A percentile compares a stretch with the other conserved stretches of the same genome.
Conservation (phyloP, 2,329 filamentous ascomycete genomes). For the Calonectria fujianensis region DNA sequence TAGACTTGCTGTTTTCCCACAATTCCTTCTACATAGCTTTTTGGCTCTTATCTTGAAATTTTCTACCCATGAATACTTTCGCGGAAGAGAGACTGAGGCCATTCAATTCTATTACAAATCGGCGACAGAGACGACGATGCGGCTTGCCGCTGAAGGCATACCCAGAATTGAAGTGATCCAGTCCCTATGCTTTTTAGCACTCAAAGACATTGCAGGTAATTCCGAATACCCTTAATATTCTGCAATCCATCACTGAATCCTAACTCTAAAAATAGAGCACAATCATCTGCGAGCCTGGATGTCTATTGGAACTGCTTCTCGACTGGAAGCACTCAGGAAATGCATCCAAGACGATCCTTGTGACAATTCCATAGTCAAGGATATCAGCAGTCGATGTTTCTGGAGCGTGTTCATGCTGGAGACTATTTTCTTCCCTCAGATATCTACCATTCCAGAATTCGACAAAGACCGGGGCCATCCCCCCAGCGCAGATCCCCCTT, state of each 20-base stretch:
- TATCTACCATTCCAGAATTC: slow-evolving; percentile 5
- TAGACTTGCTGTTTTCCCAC: slow-evolving; percentile 1
- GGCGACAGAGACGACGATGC: background rate
- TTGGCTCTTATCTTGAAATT: slow-evolving; percentile 1
- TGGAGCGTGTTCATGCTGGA: slow-evolving; percentile 15
- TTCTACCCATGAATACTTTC: slow-evolving; percentile 15
- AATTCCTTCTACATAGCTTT: slow-evolving; percentile 12
- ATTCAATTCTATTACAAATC: slow-evolving; percentile 18
- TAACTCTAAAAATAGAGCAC: background rate
- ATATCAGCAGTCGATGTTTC: slow-evolving; percentile 11
- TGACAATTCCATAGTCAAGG: background rate
- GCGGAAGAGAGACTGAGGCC: background rate
- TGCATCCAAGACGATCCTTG: slow-evolving; percentile 3
- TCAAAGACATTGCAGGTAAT: slow-evolving; percentile 16
- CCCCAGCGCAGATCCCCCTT: background rate
- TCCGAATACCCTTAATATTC: background rate
- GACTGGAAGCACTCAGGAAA: slow-evolving; percentile 14
- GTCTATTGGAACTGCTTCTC: slow-evolving; percentile 11
- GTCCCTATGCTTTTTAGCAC: slow-evolving; percentile 11
- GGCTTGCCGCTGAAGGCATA: slow-evolving; percentile 13
- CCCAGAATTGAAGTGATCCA: slow-evolving; percentile 9
- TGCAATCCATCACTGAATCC: background rate
- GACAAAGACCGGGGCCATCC: background rate
- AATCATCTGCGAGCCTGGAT: slow-evolving; percentile 15
- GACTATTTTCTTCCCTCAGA: slow-evolving; percentile 14